These are phyloP conservation scores for Rhododendron kiyosumense DNA, from an alignment of 148 eudicot species.

Conservation along the genomic window DNA sequence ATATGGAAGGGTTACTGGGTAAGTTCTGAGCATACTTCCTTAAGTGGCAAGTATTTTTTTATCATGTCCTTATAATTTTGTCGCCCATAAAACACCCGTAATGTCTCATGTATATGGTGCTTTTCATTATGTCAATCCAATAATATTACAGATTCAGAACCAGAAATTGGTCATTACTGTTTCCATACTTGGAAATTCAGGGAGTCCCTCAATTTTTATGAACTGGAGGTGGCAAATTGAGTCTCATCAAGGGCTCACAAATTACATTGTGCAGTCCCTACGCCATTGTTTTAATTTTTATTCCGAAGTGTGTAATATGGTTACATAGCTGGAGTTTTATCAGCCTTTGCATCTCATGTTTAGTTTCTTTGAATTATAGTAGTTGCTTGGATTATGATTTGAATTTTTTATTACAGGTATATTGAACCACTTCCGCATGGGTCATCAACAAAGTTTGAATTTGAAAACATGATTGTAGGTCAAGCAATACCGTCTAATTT, in stretches of 20 bases:
- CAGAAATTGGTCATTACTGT: neutral
- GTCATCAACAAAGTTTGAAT: constrained; percentile 80
- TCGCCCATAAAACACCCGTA: neutral
- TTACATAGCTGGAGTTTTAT: neutral
- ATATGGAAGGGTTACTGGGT: constrained; percentile 94
- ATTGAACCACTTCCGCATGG: constrained; percentile 87
- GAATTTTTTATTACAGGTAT: constrained; percentile 41
- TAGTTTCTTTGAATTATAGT: neutral
- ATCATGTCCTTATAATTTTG: neutral
- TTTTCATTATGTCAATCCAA: neutral
- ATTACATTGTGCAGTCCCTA: neutral
- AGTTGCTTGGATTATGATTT: neutral
- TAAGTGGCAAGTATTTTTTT: neutral
- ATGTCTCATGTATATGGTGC: neutral
- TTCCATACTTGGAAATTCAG: neutral
- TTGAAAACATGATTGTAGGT: constrained; percentile 83
- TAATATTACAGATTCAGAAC: neutral
- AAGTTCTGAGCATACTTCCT: constrained; percentile 14
- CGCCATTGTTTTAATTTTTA: neutral
- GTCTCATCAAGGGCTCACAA: neutral
- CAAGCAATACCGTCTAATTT: constrained; percentile 90
- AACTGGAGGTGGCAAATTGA: neutral
- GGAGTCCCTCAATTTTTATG: neutral
- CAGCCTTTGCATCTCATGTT: neutral
- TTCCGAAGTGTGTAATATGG: neutral